Conservation (phyloP, 2,329 filamentous ascomycete genomes). For the Penicillium sp. region DNA sequence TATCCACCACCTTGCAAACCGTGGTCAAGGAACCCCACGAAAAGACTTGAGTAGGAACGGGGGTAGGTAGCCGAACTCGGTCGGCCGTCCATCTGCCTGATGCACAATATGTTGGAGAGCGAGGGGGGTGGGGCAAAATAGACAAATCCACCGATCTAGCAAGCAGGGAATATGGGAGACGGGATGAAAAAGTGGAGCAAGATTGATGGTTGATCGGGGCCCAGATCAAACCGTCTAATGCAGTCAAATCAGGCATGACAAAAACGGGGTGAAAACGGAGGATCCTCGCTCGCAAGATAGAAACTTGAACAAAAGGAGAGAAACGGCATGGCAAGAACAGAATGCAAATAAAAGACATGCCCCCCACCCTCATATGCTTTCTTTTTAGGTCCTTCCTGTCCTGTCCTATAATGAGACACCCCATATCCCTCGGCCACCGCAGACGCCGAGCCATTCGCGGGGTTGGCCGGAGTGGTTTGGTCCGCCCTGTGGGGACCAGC, state of each 20-base stretch:
- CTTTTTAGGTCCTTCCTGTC: conserved; percentile 18
- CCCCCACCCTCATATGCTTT: conserved; percentile 14
- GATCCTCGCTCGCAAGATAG: background rate
- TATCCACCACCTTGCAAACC: background rate
- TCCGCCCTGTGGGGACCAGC: conserved; percentile 53
- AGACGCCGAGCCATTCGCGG: conserved; percentile 53
- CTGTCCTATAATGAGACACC: conserved; percentile 46
- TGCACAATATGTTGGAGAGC: conserved; percentile 1
- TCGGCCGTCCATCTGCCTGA: background rate
- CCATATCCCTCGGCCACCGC: conserved; percentile 54
- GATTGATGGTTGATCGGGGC: conserved; percentile 16
- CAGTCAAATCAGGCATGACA: conserved; percentile 19
- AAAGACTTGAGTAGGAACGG: background rate
- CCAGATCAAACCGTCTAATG: conserved; percentile 31
- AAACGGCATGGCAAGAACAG: conserved; percentile 11
- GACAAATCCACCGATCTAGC: conserved; percentile 5
- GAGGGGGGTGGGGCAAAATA: background rate
- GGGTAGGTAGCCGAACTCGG: background rate
- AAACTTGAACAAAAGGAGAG: conserved; percentile 5
- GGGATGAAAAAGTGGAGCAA: conserved; percentile 3
- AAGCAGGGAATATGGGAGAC: background rate
- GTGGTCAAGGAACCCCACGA: background rate
- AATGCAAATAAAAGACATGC: conserved; percentile 15
- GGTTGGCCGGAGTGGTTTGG: conserved; percentile 41
- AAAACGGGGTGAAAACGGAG: background rate